A percentile compares a stretch with the other conserved stretches of the same genome.
Conservation (phyloP, 176 grass and related monocot species). For the Hsuehochloa calcarea region DNA sequence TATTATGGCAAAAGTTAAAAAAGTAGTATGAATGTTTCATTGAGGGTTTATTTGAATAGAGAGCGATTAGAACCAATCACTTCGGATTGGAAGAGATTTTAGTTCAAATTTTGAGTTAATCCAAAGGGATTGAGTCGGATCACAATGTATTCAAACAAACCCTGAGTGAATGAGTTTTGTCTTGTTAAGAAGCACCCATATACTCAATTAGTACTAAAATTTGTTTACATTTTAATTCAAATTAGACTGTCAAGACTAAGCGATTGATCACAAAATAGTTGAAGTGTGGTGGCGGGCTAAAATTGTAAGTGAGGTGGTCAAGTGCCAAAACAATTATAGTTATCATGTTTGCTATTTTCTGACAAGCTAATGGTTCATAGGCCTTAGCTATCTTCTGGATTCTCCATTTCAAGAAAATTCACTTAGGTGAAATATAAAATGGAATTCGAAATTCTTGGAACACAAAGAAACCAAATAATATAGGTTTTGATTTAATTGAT, state of each 20-base stretch:
- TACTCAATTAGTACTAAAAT: background rate
- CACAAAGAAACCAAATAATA: too few relatives aligned
- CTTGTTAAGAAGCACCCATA: too few relatives aligned
- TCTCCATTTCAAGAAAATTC: background rate
- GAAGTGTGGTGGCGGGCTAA: background rate
- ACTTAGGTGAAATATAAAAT: conserved; percentile 11
- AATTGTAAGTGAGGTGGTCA: background rate
- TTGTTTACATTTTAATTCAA: background rate
- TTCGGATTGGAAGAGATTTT: too few relatives aligned
- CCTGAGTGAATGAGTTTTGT: too few relatives aligned
- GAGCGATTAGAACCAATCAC: too few relatives aligned
- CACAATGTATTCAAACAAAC: too few relatives aligned
- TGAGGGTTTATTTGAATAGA: background rate
- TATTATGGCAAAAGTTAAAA: conserved; percentile 6
- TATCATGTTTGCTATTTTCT: background rate
- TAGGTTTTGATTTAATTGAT: too few relatives aligned
- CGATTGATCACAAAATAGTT: background rate
- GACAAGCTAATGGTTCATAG: background rate
- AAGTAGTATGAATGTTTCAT: background rate
- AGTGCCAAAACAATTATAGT: background rate
- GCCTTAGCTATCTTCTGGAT: background rate
- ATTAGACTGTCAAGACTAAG: background rate
- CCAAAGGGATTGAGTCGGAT: too few relatives aligned
- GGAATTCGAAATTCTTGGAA: background rate
- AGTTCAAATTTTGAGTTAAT: too few relatives aligned